Percentiles rank a stretch among this genome's conserved stretches.
Conservation (phyloP, 169 alveolate species). For the Eimeria zaria region DNA sequence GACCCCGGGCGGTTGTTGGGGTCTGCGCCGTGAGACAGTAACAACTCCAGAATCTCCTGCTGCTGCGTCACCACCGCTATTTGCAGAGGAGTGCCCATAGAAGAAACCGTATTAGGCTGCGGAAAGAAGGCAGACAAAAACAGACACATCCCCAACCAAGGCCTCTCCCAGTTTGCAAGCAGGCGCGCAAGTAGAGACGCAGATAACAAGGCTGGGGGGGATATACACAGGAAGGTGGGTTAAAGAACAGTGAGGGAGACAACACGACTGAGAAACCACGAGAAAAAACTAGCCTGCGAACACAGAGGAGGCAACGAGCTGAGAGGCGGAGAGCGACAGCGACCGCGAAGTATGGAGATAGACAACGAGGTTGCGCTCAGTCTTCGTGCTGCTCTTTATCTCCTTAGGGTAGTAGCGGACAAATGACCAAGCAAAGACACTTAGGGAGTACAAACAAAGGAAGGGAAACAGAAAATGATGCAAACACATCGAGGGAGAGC, state of each 20-base stretch:
- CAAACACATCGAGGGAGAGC: background rate
- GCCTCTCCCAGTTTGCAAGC: background rate
- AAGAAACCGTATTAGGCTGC: slow-evolving; percentile 29
- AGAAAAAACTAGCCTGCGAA: background rate
- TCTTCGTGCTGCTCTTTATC: too few species aligned
- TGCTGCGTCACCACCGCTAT: slow-evolving; percentile 40
- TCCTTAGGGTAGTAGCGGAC: background rate
- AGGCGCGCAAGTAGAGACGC: background rate
- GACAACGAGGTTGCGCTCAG: too few species aligned
- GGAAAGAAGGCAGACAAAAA: background rate
- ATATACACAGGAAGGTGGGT: background rate
- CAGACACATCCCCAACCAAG: background rate
- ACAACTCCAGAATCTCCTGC: slow-evolving; percentile 31
- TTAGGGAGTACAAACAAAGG: background rate
- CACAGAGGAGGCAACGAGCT: background rate
- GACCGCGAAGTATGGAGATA: too few species aligned
- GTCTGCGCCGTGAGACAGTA: slow-evolving; percentile 34
- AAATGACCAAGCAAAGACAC: background rate
- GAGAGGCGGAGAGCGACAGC: background rate
- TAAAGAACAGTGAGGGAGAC: background rate
- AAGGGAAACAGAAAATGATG: background rate
- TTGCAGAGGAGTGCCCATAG: slow-evolving; percentile 43
- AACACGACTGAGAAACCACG: background rate
- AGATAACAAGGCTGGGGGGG: background rate
- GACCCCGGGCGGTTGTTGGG: slow-evolving; percentile 6